Evolutionary conservation across 441 rosid species (phyloP).

Genomic region (Gossypium lobatum): DNA sequence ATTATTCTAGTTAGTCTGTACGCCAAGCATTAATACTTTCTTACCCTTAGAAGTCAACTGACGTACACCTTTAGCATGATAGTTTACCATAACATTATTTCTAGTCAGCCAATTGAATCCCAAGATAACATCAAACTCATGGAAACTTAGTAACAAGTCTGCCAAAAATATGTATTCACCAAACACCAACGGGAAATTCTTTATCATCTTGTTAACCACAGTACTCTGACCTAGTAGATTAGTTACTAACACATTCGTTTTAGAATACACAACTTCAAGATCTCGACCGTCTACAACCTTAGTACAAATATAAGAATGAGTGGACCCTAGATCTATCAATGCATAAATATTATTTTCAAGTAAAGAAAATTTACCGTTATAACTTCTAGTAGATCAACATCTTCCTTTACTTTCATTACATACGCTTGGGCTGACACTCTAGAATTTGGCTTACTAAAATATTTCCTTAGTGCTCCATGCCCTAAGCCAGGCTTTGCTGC

Average conservation of each 20-base stretch:
- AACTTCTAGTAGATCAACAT: background rate
- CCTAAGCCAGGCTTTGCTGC: background rate
- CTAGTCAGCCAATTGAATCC: no score
- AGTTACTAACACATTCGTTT: background rate
- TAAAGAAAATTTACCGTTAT: no score
- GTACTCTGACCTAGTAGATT: background rate
- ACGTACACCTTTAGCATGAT: no score
- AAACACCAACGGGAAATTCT: background rate
- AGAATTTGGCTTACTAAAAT: background rate
- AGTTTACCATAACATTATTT: no score
- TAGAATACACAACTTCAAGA: background rate
- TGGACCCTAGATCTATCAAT: background rate
- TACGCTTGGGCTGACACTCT: background rate
- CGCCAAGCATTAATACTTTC: no score
- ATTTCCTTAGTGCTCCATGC: background rate
- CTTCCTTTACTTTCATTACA: background rate
- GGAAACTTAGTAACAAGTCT: no score
- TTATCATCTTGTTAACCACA: background rate
- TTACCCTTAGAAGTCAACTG: no score
- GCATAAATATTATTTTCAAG: background rate
- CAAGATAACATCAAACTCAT: no score
- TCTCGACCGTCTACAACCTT: background rate
- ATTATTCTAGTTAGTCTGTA: no score
- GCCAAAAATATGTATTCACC: no score
- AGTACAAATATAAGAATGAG: background rate